These are phyloP conservation scores for Leishmania amazonensis DNA, from an alignment of 208 protist species.

Conservation along the genomic window DNA sequence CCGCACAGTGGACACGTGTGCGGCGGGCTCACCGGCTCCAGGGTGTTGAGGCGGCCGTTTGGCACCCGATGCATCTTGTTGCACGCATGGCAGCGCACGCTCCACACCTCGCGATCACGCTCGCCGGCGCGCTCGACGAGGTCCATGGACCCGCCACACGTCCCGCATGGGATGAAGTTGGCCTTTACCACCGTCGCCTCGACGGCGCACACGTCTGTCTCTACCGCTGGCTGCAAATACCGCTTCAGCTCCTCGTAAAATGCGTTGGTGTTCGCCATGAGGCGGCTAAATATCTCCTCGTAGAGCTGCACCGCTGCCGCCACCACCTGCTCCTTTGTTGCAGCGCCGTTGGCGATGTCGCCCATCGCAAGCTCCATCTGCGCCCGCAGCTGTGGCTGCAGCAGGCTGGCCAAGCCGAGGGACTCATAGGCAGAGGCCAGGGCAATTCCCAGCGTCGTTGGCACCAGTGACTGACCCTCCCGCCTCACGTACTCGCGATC, in stretches of 20 bases:
- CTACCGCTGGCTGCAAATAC: conserved; percentile 33
- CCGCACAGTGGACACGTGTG: conserved; percentile 70
- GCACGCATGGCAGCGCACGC: conserved; percentile 50
- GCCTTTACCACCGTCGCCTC: conserved; percentile 32
- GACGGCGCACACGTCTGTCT: not conserved
- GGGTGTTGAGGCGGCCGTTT: conserved; percentile 47
- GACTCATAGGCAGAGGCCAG: conserved; percentile 95
- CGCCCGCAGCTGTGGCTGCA: conserved; percentile 90
- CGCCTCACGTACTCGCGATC: conserved; percentile 92
- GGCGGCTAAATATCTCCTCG: conserved; percentile 74
- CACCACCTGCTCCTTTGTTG: conserved; percentile 84
- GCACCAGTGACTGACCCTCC: conserved; percentile 77
- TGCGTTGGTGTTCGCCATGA: conserved; percentile 37
- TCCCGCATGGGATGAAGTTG: conserved; percentile 50
- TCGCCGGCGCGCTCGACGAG: conserved; percentile 54
- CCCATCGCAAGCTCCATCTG: conserved; percentile 95
- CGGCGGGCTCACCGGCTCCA: conserved; percentile 38
- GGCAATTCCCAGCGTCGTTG: conserved; percentile 95
- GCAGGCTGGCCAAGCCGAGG: conserved; percentile 93
- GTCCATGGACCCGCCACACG: conserved; percentile 55
- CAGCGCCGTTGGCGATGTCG: conserved; percentile 76
- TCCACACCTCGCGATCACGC: conserved; percentile 49
- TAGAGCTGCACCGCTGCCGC: conserved; percentile 74
- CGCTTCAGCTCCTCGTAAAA: conserved; percentile 61
- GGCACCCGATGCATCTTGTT: conserved; percentile 55